Percentiles rank a stretch among this genome's conserved stretches.
Evolutionary conservation across 176 grass and related monocot species (phyloP).

Genomic region (Poa pratensis): DNA sequence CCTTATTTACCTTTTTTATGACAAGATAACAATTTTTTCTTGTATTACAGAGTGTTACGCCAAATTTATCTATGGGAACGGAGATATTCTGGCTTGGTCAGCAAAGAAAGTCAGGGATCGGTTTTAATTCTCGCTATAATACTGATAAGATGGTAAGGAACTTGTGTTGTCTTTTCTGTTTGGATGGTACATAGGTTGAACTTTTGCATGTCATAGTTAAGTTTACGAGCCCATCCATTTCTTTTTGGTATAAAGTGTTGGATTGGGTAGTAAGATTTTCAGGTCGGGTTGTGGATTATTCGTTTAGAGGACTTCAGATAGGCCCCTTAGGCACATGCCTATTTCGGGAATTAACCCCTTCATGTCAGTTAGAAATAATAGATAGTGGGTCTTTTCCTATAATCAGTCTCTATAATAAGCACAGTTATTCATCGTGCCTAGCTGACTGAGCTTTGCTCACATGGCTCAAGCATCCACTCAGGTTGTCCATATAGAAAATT

Average conservation of each 20-base stretch:
- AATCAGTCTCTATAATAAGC: background rate
- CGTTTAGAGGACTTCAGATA: background rate
- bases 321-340: background rate
- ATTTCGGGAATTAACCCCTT: background rate
- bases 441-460: slow-evolving; percentile 8
- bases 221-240: background rate
- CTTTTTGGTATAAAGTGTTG: background rate
- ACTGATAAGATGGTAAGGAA: slow-evolving; percentile 88
- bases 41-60: slow-evolving; percentile 83
- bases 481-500: background rate
- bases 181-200: slow-evolving; percentile 2
- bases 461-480: background rate
- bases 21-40: slow-evolving; percentile 20
- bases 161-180: background rate
- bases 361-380: background rate
- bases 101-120: slow-evolving; percentile 94
- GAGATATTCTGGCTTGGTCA: slow-evolving; percentile 99
- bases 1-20: slow-evolving; percentile 9
- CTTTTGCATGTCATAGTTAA: background rate
- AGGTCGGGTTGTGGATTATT: background rate
- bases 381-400: background rate
- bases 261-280: background rate
- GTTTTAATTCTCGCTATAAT: slow-evolving; percentile 93
- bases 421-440: background rate
- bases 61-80: slow-evolving; percentile 81